These are phyloP conservation scores for Lasiodiplodia hormozganensis DNA, from an alignment of 2,329 filamentous ascomycete species.

Conservation along the genomic window DNA sequence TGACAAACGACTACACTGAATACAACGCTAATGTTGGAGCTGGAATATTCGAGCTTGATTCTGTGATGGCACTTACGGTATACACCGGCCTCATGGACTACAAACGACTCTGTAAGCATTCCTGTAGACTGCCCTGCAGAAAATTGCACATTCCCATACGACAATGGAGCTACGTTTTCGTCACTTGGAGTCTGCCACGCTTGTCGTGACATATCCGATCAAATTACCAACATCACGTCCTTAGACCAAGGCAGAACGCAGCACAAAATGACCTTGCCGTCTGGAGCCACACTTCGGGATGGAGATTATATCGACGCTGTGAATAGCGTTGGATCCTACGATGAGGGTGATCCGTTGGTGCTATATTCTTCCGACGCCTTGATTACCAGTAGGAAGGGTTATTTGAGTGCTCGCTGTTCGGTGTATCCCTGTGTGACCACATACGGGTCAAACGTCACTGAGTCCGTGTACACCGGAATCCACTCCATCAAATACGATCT, in stretches of 20 bases:
- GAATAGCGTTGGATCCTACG: not conserved
- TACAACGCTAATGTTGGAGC: not conserved
- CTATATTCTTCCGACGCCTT: not conserved
- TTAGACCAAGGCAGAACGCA: not conserved
- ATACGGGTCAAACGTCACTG: constrained; percentile 1
- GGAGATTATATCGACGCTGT: not conserved
- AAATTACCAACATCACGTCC: not conserved
- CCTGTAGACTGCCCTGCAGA: not conserved
- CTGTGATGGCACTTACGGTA: not conserved
- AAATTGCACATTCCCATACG: not conserved
- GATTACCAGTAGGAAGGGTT: not conserved
- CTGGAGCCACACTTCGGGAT: not conserved
- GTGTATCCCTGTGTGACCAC: constrained; percentile 3
- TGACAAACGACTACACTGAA: not conserved
- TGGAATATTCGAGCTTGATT: not conserved
- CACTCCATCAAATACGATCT: not conserved
- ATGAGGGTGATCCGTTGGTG: not conserved
- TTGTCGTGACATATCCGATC: not conserved
- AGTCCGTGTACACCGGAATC: not conserved
- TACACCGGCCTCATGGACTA: constrained; percentile 1
- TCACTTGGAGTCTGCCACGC: not conserved
- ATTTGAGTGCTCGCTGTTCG: not conserved
- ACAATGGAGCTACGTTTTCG: not conserved
- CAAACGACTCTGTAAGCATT: not conserved
- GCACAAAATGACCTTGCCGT: not conserved